Evolutionary conservation across 2,329 filamentous ascomycete species (phyloP).

Genomic region (Cryphonectria carpinicola): DNA sequence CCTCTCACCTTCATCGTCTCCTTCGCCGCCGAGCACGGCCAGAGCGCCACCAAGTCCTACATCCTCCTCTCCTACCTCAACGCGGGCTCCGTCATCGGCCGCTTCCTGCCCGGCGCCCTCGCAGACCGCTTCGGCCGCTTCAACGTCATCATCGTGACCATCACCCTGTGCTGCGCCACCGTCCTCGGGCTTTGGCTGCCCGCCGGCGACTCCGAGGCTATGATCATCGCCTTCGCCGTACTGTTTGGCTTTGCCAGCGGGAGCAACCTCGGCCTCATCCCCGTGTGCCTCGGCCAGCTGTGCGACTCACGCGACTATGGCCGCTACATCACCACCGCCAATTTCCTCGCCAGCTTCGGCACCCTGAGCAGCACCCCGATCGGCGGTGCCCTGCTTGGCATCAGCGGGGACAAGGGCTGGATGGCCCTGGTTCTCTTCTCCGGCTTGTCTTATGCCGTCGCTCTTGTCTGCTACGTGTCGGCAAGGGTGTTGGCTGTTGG

Average conservation of each 20-base stretch:
- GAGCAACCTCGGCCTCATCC: constrained; percentile 75
- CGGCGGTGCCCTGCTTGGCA: constrained; percentile 44
- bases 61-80: constrained; percentile 82
- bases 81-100: constrained; percentile 75
- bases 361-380: constrained; percentile 54
- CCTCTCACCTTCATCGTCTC: constrained; percentile 78
- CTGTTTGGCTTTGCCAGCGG: constrained; percentile 82
- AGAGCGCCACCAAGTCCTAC: constrained; percentile 65
- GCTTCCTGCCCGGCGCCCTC: constrained; percentile 74
- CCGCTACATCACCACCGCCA: constrained; percentile 81
- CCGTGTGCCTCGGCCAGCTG: constrained; percentile 80
- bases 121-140: constrained; percentile 80
- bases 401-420: constrained; percentile 41
- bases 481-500: constrained; percentile 44
- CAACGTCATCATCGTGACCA: constrained; percentile 75
- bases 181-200: constrained; percentile 75
- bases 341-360: constrained; percentile 77
- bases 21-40: constrained; percentile 67
- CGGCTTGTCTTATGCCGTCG: constrained; percentile 41
- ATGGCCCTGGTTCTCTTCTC: constrained; percentile 44
- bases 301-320: constrained; percentile 78
- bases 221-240: constrained; percentile 70
- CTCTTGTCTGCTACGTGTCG: constrained; percentile 39
- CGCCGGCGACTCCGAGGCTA: constrained; percentile 51
- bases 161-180: constrained; percentile 57